Conservation (phyloP, 2,329 filamentous ascomycete genomes). For the Nigrospora osmanthi region DNA sequence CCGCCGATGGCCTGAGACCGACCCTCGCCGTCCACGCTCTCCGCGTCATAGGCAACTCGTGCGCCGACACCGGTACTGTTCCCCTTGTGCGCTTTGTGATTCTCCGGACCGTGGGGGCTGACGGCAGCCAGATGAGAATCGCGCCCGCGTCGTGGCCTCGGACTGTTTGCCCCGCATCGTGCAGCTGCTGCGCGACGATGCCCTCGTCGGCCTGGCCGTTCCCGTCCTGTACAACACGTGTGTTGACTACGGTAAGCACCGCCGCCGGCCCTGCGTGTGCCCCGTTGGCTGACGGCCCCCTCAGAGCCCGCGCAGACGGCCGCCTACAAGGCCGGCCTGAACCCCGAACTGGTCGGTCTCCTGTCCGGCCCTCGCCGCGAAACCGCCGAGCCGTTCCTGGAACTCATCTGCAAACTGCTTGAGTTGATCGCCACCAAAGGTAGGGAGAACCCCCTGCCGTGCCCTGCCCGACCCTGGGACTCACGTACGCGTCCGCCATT, state of each 20-base stretch:
- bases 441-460: constrained; percentile 12
- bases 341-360: constrained; percentile 38
- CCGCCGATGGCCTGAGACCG: constrained; percentile 26
- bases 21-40: constrained; percentile 45
- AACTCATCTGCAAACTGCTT: constrained; percentile 49
- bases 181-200: constrained; percentile 36
- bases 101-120: neutral
- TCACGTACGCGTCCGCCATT: neutral
- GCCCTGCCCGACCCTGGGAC: too few species aligned
- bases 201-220: constrained; percentile 42
- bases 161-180: constrained; percentile 40
- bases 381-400: constrained; percentile 33
- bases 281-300: neutral
- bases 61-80: constrained; percentile 46
- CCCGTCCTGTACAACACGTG: constrained; percentile 56
- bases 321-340: constrained; percentile 44
- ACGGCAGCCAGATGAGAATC: constrained; percentile 43
- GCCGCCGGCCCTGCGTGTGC: neutral
- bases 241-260: constrained; percentile 50
- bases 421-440: constrained; percentile 44
- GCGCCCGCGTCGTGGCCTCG: constrained; percentile 43
- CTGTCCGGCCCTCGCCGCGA: constrained; percentile 36
- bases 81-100: constrained; percentile 1
- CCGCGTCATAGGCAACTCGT: constrained; percentile 54
- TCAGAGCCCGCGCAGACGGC: constrained; percentile 50